These are phyloP conservation scores for Lophium mytilinum DNA, from an alignment of 495 filamentous ascomycete species.

Conservation along the genomic window DNA sequence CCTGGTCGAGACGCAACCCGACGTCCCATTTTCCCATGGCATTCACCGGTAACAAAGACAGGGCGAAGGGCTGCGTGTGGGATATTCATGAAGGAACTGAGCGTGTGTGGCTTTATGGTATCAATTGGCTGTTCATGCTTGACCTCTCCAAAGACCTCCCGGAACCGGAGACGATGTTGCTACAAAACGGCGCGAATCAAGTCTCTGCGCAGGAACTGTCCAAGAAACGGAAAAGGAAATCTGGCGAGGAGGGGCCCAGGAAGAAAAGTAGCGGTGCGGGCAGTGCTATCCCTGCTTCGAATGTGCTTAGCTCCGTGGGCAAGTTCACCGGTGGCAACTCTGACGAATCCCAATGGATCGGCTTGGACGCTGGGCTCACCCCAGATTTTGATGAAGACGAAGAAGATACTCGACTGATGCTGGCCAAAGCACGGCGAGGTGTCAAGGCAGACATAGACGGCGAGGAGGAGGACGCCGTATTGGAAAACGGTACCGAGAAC, in stretches of 20 bases:
- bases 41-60: constrained; percentile 62
- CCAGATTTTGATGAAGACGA: constrained; percentile 12
- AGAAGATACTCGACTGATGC: constrained; percentile 4
- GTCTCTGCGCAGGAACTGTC: background rate
- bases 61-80: constrained; percentile 80
- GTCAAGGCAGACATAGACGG: constrained; percentile 43
- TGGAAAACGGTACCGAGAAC: background rate
- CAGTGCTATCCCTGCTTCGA: constrained; percentile 13
- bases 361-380: background rate
- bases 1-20: constrained; percentile 82
- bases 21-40: constrained; percentile 61
- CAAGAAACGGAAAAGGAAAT: constrained; percentile 22
- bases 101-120: constrained; percentile 79
- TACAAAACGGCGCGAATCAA: background rate
- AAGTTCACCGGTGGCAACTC: constrained; percentile 13
- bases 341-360: constrained; percentile 13
- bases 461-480: constrained; percentile 36
- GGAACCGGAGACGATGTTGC: background rate
- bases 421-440: constrained; percentile 8
- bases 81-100: constrained; percentile 50
- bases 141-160: constrained; percentile 68
- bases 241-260: background rate
- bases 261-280: constrained; percentile 20
- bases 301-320: constrained; percentile 5
- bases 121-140: constrained; percentile 86